Conservation (phyloP, 1,284 basidiomycete genomes). For the Apiotrichum laibachii region DNA sequence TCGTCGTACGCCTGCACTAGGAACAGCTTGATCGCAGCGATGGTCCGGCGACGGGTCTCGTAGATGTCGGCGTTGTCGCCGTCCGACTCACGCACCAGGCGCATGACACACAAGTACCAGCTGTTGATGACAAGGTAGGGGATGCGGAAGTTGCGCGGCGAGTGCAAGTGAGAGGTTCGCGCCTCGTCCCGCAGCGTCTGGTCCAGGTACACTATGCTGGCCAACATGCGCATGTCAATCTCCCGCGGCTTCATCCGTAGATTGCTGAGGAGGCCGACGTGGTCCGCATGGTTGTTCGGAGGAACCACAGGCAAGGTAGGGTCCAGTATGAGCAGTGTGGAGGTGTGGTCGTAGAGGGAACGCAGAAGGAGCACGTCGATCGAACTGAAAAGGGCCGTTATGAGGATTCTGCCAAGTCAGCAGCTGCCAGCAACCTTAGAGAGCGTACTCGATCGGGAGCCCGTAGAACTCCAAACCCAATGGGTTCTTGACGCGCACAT, state of each 20-base stretch:
- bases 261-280: neutral
- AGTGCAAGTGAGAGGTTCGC: neutral
- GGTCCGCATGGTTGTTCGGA: neutral
- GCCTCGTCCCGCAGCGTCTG: neutral
- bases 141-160: constrained; percentile 14
- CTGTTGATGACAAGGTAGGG: constrained; percentile 11
- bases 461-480: neutral
- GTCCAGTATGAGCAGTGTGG: constrained; percentile 4
- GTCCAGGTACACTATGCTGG: neutral
- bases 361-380: constrained; percentile 16
- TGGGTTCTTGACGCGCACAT: neutral
- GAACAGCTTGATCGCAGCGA: constrained; percentile 29
- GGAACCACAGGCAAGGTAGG: constrained; percentile 18
- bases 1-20: constrained; percentile 27
- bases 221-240: constrained; percentile 8
- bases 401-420: neutral
- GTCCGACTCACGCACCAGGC: neutral
- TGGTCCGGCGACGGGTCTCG: constrained; percentile 5
- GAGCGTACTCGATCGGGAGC: neutral
- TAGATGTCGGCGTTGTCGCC: neutral
- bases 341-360: constrained; percentile 21
- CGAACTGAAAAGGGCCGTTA: neutral
- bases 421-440: neutral
- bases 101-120: constrained; percentile 4
- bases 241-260: constrained; percentile 1